phyloP scores from a whole-genome alignment of 108 stramenopile species.

The Cyclotella choctawhatcheeana region DNA sequence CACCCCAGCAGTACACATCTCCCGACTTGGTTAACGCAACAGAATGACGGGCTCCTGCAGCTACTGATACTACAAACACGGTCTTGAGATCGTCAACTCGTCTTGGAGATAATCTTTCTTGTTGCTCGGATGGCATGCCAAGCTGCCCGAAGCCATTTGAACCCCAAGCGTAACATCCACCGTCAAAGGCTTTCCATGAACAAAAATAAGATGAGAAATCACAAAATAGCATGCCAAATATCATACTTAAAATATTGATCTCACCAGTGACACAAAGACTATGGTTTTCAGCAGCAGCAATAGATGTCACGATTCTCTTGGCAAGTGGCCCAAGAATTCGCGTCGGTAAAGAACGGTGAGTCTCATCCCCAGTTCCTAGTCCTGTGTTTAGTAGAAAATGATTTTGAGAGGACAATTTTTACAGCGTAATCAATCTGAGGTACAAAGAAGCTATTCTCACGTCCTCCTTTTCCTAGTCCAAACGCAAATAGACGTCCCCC shows the following conservation, averaged over 20 bases:
- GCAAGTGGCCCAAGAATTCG: constrained; percentile 67
- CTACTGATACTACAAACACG: constrained; percentile 66
- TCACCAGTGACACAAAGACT: constrained; percentile 60
- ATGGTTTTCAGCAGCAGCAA: constrained; percentile 89
- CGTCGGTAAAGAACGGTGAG: constrained; percentile 67
- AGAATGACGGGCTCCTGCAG: constrained; percentile 82
- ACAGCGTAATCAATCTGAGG: too few relatives aligned
- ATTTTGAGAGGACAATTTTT: too few relatives aligned
- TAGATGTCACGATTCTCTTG: constrained; percentile 57
- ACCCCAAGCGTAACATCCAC: constrained; percentile 79
- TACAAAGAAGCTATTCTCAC: too few relatives aligned
- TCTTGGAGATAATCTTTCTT: constrained; percentile 59
- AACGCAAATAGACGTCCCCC: constrained; percentile 76
- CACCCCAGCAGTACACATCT: constrained; percentile 87
- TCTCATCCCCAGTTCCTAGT: constrained; percentile 72
- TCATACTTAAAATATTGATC: background rate
- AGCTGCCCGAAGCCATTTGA: constrained; percentile 87
- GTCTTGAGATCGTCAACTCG: constrained; percentile 75
- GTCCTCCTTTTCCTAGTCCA: constrained; percentile 83
- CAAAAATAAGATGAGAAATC: background rate
- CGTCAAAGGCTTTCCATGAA: constrained; percentile 39
- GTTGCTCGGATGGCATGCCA: constrained; percentile 34
- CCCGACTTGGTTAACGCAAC: constrained; percentile 75
- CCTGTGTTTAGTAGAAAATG: too few relatives aligned
- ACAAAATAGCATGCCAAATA: background rate